Conservation (phyloP, 768 basidiomycete species). For the Hericium coralloides region DNA sequence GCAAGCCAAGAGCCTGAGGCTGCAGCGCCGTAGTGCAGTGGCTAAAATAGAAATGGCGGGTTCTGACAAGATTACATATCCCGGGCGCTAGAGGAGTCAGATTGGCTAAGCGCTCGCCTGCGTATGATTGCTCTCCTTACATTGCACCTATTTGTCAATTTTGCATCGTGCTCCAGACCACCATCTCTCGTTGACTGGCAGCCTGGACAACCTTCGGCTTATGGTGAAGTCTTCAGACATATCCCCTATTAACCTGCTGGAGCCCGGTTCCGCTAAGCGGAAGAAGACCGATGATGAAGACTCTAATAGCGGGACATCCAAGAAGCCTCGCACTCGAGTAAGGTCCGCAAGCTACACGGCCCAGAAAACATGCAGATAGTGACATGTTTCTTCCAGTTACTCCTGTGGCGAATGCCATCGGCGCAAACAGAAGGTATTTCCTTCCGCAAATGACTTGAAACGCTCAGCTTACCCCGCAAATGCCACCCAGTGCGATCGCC, state of each 20-base stretch:
- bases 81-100: no score
- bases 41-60: not conserved
- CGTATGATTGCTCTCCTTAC: no score
- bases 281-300: conserved; percentile 51
- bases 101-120: no score
- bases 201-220: not conserved
- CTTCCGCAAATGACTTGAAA: not conserved
- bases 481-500: conserved; percentile 64
- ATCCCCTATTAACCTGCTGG: not conserved
- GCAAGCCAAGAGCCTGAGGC: not conserved
- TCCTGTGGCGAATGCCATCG: conserved; percentile 86
- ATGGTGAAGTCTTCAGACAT: not conserved
- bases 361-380: not conserved
- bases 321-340: conserved; percentile 66
- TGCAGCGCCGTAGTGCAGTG: not conserved
- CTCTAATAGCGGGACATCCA: conserved; percentile 28
- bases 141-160: no score
- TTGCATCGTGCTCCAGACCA: no score
- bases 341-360: conserved; percentile 37
- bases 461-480: not conserved
- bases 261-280: conserved; percentile 25
- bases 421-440: conserved; percentile 71
- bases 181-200: no score
- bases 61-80: no score
- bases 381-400: conserved; percentile 37